Evolutionary conservation across 2,329 filamentous ascomycete genomes (phyloP).

Genomic region (Pleomassaria siparia): DNA sequence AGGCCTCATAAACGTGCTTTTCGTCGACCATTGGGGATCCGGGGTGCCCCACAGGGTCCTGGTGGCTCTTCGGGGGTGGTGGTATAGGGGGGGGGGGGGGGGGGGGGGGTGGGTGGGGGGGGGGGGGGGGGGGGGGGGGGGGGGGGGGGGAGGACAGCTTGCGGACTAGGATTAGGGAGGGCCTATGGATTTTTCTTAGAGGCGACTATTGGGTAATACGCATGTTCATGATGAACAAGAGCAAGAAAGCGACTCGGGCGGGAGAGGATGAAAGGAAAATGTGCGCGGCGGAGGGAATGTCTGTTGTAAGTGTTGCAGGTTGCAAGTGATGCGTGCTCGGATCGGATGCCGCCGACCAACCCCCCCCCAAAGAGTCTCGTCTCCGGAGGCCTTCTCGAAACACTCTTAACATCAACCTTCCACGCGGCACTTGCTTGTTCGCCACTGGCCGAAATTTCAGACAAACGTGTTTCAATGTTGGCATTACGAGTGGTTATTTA

Average conservation of each 20-base stretch:
- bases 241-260: slow-evolving; percentile 17
- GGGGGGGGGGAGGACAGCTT: slow-evolving; percentile 5
- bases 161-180: slow-evolving; percentile 6
- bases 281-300: slow-evolving; percentile 8
- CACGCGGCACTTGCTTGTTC: slow-evolving; percentile 7
- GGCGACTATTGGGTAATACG: slow-evolving; percentile 21
- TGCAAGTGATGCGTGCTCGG: slow-evolving; percentile 7
- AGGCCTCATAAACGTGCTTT: slow-evolving; percentile 42
- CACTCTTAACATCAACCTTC: slow-evolving; percentile 7
- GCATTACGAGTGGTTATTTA: slow-evolving; percentile 4
- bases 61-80: slow-evolving; percentile 7
- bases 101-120: slow-evolving; percentile 1
- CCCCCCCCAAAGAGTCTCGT: background rate
- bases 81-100: slow-evolving; percentile 1
- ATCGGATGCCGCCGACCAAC: slow-evolving; percentile 1
- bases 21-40: slow-evolving; percentile 39
- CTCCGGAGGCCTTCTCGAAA: slow-evolving; percentile 11
- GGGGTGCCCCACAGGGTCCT: slow-evolving; percentile 14
- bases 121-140: slow-evolving; percentile 1
- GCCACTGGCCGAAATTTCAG: background rate
- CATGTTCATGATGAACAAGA: slow-evolving; percentile 28
- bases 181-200: background rate
- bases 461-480: background rate
- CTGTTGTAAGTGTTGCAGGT: slow-evolving; percentile 4
- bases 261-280: slow-evolving; percentile 6